Conservation (phyloP, 257 asterid species). For the Penstemon eatonii region DNA sequence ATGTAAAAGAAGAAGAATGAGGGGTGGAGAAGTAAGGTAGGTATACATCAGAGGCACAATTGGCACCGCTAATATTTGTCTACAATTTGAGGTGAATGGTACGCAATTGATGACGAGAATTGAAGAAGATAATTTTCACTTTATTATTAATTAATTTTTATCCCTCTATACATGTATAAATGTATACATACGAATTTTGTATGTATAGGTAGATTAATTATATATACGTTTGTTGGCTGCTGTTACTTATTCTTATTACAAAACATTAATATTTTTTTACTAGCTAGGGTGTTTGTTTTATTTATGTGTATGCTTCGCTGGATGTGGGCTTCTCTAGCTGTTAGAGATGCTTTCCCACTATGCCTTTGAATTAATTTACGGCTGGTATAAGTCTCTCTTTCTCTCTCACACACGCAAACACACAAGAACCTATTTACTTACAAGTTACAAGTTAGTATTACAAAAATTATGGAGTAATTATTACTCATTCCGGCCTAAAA, state of each 20-base stretch:
- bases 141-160: neutral
- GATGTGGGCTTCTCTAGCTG: constrained; percentile 56
- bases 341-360: constrained; percentile 59
- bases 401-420: constrained; percentile 16
- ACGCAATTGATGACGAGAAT: constrained; percentile 51
- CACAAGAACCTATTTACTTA: neutral
- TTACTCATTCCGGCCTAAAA: too few relatives aligned
- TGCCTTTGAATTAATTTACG: constrained; percentile 49
- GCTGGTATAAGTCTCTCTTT: constrained; percentile 19
- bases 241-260: constrained; percentile 45
- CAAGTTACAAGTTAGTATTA: neutral
- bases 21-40: constrained; percentile 44
- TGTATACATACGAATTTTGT: neutral
- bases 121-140: constrained; percentile 34
- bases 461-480: neutral
- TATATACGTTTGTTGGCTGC: neutral
- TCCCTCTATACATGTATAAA: constrained; percentile 13
- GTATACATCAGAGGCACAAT: constrained; percentile 57
- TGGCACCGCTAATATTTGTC: constrained; percentile 47
- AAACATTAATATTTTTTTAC: constrained; percentile 29
- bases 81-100: constrained; percentile 46
- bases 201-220: constrained; percentile 16
- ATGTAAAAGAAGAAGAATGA: constrained; percentile 30
- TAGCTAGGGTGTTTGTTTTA: constrained; percentile 39
- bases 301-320: constrained; percentile 55